Base-by-base conservation (phyloP, 495 filamentous ascomycete genomes). In the Penicillium pulvis region DNA sequence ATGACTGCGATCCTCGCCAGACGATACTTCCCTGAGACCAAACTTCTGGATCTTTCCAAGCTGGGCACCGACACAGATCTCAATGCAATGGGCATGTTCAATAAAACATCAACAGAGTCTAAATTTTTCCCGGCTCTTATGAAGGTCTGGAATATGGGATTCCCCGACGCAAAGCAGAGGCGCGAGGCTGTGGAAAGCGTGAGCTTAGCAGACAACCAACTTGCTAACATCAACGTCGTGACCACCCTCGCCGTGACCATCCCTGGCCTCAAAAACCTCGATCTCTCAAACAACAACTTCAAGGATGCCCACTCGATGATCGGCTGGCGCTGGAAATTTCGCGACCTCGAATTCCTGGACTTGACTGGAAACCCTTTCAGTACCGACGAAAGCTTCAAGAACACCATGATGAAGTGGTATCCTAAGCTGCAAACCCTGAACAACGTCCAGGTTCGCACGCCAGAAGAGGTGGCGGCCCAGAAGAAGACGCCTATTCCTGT, bases 41-140 rank as follows among this genome's bases (percentile, higher is more conserved):
- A 92, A 72, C 75, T 97, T 1, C 82, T 98, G 28, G 83, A 96
- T 63, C 82, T 98, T 0, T 92, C 90, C 14, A 81, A 83, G 8
- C 82, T 97, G 8, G 86, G 79, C 28, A 73, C 77, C 35, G 93
- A 98, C 64, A 71, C 81, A 1, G 81, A 83, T 51, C 78, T 97
- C 3, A 69, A 79, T 35, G 76, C 81, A 23, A 86, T 90, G 77
- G 90, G 91, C 23, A 85, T 92, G 36, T 96, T 97, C 73, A 79
- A 84, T 57, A 81, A 76, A 46, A 81, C 78, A 28, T 83, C 85
- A 2, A 87, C 84, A n/a, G 85, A 88, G 28, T 85, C 87, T 48
- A 98, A 97, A 67, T 87, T 97, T 57, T 97, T 97, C 74, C 89
- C 89, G 39, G 93, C 88, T 3, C 77, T 97, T 31, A 92, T 97